Base-by-base conservation (phyloP, 352 stramenopile species). In the Pythium folliculosum region DNA sequence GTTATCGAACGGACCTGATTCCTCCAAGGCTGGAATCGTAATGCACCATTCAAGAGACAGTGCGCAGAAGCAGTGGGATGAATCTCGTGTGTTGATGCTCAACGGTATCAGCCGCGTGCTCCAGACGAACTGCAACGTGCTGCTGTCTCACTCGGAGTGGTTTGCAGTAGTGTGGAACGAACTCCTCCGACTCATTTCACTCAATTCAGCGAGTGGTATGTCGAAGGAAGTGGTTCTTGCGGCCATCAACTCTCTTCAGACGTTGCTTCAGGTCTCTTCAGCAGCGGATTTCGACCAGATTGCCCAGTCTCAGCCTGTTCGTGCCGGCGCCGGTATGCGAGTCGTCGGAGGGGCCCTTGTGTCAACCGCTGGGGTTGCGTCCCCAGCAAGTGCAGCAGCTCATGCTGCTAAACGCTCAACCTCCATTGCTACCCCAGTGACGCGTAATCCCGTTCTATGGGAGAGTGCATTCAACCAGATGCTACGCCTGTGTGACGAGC, bases 1-100 rank as follows among this genome's bases (percentile, higher is more conserved):
- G 27, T 38, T 72, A 6, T 69, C 49, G 4, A 52, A 50, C 35
- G 37, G 30, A 21, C 37, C 6, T 16, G 58, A 64, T 5, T 57
- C 35, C 14, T 21, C 49, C 16, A 56, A 60, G 10, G 51, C 51
- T 5, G 30, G 19, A n/a, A 84, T 92, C 32, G 86, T 96, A 60
- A 85, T 99, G 58, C 97, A 99, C 67, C 96, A 99, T 69, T 98
- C 93, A 16, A 84, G 96, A 19, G 96, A 99, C 78, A 98, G 89
- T 40, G 82, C 82, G 0, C 88, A 92, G 35, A 99, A 99, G 69
- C 97, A 99, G 77, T 99, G 97, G 96, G 90, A 97, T 47, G 96
- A 98, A 66, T 99, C 97, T 16, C 91, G 97, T 47, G 95, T 98
- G 30, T 73, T 99, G 21, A 89, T 97, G 67, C 80, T 99, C 45